phyloP scores from a whole-genome alignment of 768 basidiomycete species.

The Cystobasidiopsis lactophilus region DNA sequence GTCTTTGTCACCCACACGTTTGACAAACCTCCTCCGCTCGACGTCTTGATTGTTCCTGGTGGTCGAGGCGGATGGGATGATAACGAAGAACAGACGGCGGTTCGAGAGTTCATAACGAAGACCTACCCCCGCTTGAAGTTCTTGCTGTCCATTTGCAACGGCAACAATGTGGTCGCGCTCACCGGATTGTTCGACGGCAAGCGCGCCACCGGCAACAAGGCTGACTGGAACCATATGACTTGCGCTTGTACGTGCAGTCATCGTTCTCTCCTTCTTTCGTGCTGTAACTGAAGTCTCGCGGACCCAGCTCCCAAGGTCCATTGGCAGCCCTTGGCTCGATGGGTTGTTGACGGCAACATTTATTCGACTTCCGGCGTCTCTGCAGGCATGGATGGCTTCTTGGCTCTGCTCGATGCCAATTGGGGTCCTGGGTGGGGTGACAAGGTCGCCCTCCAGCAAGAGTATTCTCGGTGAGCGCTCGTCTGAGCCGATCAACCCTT shows the following conservation, averaged over 20 bases:
- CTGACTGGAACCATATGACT: conserved; percentile 3
- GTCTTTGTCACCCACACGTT: conserved; percentile 3
- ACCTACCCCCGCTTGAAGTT: conserved; percentile 7
- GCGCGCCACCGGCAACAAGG: conserved; percentile 12
- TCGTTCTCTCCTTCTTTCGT: not conserved
- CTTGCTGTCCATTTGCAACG: conserved; percentile 15
- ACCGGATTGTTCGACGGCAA: conserved; percentile 11
- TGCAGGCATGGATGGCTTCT: conserved; percentile 12
- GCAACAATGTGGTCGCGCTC: conserved; percentile 10
- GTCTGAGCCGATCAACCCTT: no score
- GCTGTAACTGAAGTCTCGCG: not conserved
- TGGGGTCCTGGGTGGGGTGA: no score
- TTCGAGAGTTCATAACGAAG: not conserved
- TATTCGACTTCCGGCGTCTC: conserved; percentile 10
- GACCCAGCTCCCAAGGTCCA: conserved; percentile 5
- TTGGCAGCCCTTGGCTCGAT: conserved; percentile 10
- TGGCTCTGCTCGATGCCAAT: conserved; percentile 7
- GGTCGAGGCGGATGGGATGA: no score
- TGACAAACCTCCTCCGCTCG: conserved; percentile 1
- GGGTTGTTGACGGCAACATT: conserved; percentile 12
- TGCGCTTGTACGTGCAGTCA: no score
- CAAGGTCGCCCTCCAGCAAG: no score
- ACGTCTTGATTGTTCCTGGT: conserved; percentile 3
- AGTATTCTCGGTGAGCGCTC: no score
- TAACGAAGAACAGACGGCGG: no score